phyloP scores from a whole-genome alignment of 2,329 filamentous ascomycete genomes.

The Neofusicoccum laricinum region DNA sequence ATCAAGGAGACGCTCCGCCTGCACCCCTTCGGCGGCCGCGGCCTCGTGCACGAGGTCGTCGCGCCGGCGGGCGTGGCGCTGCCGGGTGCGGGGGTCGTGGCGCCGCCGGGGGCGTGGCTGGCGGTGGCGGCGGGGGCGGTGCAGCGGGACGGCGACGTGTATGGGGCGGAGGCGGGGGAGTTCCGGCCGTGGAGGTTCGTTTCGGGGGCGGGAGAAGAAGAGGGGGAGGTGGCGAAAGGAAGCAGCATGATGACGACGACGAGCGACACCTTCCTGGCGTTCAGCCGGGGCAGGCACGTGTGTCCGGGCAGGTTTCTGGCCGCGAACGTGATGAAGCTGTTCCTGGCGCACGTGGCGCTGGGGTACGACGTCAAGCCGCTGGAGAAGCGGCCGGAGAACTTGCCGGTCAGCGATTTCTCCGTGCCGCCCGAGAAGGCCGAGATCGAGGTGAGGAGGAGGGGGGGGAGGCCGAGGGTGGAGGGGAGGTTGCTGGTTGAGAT shows the following conservation, averaged over 20 bases:
- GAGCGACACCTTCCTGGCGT: conserved; percentile 24
- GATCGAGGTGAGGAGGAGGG: conserved; percentile 1
- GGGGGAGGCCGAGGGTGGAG: background rate
- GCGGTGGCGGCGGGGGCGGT: conserved; percentile 20
- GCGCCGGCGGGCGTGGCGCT: conserved; percentile 25
- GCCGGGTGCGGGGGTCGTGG: conserved; percentile 21
- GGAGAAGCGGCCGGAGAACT: conserved; percentile 16
- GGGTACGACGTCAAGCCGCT: conserved; percentile 20
- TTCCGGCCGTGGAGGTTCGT: conserved; percentile 12
- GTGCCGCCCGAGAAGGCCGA: background rate
- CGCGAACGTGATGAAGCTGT: conserved; percentile 19
- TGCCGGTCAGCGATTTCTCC: conserved; percentile 1
- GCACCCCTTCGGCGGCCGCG: conserved; percentile 22
- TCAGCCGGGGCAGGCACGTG: conserved; percentile 30
- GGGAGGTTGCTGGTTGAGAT: conserved; percentile 3
- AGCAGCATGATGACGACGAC: conserved; percentile 26
- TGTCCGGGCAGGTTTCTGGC: conserved; percentile 22
- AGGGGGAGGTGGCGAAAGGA: background rate
- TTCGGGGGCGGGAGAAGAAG: background rate
- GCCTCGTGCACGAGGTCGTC: conserved; percentile 26
- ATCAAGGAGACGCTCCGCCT: conserved; percentile 32
- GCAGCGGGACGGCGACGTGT: conserved; percentile 30
- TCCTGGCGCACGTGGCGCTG: conserved; percentile 19
- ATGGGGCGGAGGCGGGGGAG: conserved; percentile 21
- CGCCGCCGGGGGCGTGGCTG: conserved; percentile 24